A percentile compares a stretch with the other conserved stretches of the same genome.
phyloP scores from a whole-genome alignment of 768 basidiomycete species.

The Obba rivulosa region DNA sequence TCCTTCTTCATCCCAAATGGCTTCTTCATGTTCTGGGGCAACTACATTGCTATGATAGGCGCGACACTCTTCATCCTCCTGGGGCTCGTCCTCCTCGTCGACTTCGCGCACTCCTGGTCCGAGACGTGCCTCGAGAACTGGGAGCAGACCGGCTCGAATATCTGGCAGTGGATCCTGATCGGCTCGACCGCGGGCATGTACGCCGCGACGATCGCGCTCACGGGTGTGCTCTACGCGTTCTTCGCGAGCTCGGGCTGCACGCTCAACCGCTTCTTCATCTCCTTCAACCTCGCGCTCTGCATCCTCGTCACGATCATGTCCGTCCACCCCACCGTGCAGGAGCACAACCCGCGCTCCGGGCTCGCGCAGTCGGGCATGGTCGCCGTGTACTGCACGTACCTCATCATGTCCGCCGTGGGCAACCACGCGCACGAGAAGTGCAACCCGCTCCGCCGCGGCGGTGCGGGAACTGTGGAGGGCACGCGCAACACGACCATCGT shows the following conservation, averaged over 20 bases:
- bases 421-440: constrained; percentile 85
- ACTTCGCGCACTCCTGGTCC: constrained; percentile 98
- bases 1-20: constrained; percentile 96
- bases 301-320: constrained; percentile 77
- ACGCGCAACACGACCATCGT: constrained; percentile 85
- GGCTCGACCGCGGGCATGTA: constrained; percentile 91
- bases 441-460: constrained; percentile 77
- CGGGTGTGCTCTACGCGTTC: constrained; percentile 85
- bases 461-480: constrained; percentile 42
- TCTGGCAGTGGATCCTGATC: constrained; percentile 96
- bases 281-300: constrained; percentile 82
- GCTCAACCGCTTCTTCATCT: constrained; percentile 96
- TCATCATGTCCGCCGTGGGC: constrained; percentile 87
- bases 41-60: constrained; percentile 86
- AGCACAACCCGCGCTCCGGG: constrained; percentile 89
- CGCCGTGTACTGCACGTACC: constrained; percentile 95
- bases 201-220: constrained; percentile 75
- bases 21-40: constrained; percentile 98
- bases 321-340: constrained; percentile 83
- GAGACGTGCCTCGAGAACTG: constrained; percentile 95
- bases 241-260: constrained; percentile 85
- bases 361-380: constrained; percentile 96
- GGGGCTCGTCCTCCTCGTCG: constrained; percentile 93
- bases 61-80: constrained; percentile 94
- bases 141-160: constrained; percentile 80